phyloP scores from a whole-genome alignment of 208 protist species.

The Acanthamoeba royreba region DNA sequence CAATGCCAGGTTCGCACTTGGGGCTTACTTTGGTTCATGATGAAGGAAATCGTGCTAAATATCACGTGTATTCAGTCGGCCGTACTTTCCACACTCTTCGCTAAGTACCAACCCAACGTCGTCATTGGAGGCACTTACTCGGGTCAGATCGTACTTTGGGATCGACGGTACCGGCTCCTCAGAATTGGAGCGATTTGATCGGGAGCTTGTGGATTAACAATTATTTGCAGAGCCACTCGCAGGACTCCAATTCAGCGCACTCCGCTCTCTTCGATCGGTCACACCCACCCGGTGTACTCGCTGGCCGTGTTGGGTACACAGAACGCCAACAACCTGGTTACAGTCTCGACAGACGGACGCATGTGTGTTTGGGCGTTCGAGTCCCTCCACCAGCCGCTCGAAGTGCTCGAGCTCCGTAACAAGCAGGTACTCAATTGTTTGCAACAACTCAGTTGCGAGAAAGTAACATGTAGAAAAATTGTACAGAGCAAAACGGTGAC shows the following conservation, averaged over 20 bases:
- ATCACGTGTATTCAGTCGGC: slow-evolving; percentile 46
- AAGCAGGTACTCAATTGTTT: slow-evolving; percentile 9
- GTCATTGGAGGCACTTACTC: slow-evolving; percentile 74
- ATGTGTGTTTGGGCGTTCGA: slow-evolving; percentile 76
- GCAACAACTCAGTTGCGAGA: background rate
- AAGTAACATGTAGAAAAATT: background rate
- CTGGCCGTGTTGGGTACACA: slow-evolving; percentile 67
- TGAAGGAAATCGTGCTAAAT: too few relatives aligned
- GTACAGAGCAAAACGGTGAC: slow-evolving; percentile 7
- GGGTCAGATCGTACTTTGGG: slow-evolving; percentile 77
- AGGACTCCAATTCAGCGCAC: slow-evolving; percentile 65
- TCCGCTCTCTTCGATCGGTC: slow-evolving; percentile 58
- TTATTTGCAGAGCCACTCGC: background rate
- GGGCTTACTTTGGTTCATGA: too few relatives aligned
- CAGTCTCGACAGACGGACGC: slow-evolving; percentile 72
- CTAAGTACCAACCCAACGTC: slow-evolving; percentile 66
- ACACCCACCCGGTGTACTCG: slow-evolving; percentile 71
- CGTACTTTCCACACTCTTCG: slow-evolving; percentile 61
- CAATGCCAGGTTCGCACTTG: too few relatives aligned
- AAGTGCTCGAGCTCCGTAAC: slow-evolving; percentile 47
- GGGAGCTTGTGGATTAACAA: background rate
- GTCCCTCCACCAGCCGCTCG: slow-evolving; percentile 60
- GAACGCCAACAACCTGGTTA: slow-evolving; percentile 74
- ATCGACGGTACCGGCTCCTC: slow-evolving; percentile 42
- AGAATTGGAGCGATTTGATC: background rate